Base-by-base conservation (phyloP, 2,329 filamentous ascomycete genomes). In the Penicillium sp. region DNA sequence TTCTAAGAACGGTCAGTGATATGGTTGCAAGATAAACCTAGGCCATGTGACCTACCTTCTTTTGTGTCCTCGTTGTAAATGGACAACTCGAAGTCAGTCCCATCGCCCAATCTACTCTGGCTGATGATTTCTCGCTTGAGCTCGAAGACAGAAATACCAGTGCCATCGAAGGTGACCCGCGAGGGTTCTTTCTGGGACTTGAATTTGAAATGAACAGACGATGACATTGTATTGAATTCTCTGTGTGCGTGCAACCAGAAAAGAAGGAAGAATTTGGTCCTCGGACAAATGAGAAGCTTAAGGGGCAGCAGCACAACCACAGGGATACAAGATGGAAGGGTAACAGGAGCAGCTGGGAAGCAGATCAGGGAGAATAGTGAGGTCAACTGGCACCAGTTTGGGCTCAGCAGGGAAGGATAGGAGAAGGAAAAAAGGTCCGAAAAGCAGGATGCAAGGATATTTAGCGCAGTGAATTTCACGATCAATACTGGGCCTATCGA, bases 191-290 rank as follows among this genome's bases (percentile, higher is more conserved):
- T 97, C 74, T 96, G 92, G 68, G 93, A 98, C 81, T 97, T 98
- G 88, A 99, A 99, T 81, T 96, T 96, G 90, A 97, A 99, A 80
- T 97, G 98, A 73, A 99, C 95, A 65, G 93, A 98, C 56, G 95
- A 96, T 74, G 91, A 87, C 93, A 97, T 97, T 71, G 71, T 86
- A 74, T 74, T 74, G 69, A 80, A 74, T 66, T 74, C 66, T 74
- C 66, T 63, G 52, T 54, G 55, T 37, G 65, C 54, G 66, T 59
- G 59, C 65, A 68, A 68, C 59, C 50, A 27, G 8, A 37, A 49
- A 22, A 37, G 37, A 56, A n/a, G 37, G 46, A 26, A 39, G 61
- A 65, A 60, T 57, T 60, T 62, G 60, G 64, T 58, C 62, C 61
- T 64, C 19, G 26, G 42, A 22, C 63, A 66, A 67, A 65, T 68